Conservation (phyloP, 768 basidiomycete species). For the Pleurotus tuber-regium region DNA sequence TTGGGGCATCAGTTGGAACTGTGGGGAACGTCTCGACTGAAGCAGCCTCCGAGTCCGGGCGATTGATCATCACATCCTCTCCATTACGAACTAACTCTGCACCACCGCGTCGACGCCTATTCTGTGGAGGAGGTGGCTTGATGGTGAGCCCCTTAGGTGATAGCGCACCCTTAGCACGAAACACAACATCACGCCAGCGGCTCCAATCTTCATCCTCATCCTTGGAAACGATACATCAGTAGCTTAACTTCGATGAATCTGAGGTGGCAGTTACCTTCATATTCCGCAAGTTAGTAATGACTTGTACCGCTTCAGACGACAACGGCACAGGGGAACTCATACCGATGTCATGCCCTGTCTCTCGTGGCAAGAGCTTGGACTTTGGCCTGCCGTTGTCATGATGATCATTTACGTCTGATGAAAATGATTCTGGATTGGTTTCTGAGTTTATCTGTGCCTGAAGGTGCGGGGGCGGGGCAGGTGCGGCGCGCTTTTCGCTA, state of each 20-base stretch:
- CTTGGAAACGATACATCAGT: constrained; percentile 31
- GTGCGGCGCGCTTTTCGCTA: constrained; percentile 61
- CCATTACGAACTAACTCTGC: constrained; percentile 29
- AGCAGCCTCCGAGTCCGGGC: not conserved
- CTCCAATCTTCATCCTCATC: constrained; percentile 90
- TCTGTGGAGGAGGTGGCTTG: constrained; percentile 58
- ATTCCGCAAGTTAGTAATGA: constrained; percentile 79
- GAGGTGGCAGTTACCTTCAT: constrained; percentile 60
- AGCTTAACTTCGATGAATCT: not conserved
- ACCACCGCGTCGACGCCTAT: constrained; percentile 58
- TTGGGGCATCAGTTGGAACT: not conserved
- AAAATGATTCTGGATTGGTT: constrained; percentile 48
- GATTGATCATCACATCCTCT: constrained; percentile 14
- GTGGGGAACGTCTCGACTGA: not conserved
- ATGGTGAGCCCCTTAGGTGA: constrained; percentile 39
- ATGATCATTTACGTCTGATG: constrained; percentile 17
- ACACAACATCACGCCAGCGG: constrained; percentile 83
- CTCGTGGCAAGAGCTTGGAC: constrained; percentile 65
- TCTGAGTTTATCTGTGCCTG: constrained; percentile 32
- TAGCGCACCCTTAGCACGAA: constrained; percentile 68
- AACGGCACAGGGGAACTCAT: constrained; percentile 84
- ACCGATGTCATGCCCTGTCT: constrained; percentile 85
- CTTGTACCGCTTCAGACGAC: constrained; percentile 68
- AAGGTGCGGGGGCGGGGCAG: constrained; percentile 52
- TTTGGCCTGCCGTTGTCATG: constrained; percentile 12